phyloP scores from a whole-genome alignment of 805 yeast genomes.

The Lachancea nothofagi region DNA sequence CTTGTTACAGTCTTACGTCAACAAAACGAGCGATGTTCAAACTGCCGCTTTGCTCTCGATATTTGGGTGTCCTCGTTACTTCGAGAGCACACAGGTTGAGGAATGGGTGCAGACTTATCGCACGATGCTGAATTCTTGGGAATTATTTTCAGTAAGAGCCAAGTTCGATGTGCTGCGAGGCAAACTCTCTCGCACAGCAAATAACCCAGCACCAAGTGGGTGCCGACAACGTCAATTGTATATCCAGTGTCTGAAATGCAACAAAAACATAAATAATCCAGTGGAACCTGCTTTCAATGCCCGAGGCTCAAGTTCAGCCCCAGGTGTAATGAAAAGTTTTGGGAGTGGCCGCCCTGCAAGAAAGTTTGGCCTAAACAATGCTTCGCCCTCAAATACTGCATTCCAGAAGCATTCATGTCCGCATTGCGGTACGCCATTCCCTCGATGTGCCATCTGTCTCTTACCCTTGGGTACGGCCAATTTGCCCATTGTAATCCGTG shows the following conservation, averaged over 20 bases:
- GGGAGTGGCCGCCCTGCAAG: constrained; percentile 8
- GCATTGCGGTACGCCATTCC: constrained; percentile 81
- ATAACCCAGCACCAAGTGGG: constrained; percentile 43
- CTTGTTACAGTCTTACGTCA: constrained; percentile 78
- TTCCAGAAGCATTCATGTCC: constrained; percentile 49
- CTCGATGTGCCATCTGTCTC: constrained; percentile 86
- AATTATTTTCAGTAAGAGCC: constrained; percentile 70
- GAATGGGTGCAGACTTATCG: constrained; percentile 76
- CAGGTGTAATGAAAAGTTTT: constrained; percentile 7
- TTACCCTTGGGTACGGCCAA: constrained; percentile 60
- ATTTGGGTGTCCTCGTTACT: constrained; percentile 80
- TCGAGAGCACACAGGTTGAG: constrained; percentile 64
- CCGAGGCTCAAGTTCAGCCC: constrained; percentile 12
- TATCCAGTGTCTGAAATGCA: constrained; percentile 78
- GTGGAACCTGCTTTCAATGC: constrained; percentile 6
- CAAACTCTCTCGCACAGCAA: constrained; percentile 48
- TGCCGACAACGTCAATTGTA: constrained; percentile 68
- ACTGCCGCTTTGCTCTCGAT: constrained; percentile 80
- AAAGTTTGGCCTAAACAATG: constrained; percentile 10
- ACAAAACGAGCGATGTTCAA: constrained; percentile 84
- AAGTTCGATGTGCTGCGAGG: constrained; percentile 77
- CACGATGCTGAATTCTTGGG: constrained; percentile 70
- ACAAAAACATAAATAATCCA: constrained; percentile 54
- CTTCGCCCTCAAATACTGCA: constrained; percentile 14
- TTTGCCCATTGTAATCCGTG: constrained; percentile 31